phyloP scores from a whole-genome alignment of 129 eudicot species.

The Sambucus nigra region DNA sequence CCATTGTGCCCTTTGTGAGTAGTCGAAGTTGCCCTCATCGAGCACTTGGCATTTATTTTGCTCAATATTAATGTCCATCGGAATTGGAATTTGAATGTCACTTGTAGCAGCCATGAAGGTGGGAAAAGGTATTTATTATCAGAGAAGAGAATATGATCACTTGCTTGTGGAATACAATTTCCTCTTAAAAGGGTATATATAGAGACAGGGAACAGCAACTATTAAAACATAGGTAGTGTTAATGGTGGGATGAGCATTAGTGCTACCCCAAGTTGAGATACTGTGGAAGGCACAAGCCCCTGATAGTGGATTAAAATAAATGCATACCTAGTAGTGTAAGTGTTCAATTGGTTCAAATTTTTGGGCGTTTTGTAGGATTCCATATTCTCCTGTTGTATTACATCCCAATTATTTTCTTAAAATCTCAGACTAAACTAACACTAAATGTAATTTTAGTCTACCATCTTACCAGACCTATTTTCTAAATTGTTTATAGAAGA shows the following conservation, averaged over 20 bases:
- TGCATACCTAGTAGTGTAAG: too few relatives aligned
- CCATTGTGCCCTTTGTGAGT: slow-evolving; percentile 32
- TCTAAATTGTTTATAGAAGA: too few relatives aligned
- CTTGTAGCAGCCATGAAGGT: slow-evolving; percentile 8
- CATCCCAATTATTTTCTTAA: too few relatives aligned
- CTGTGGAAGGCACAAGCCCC: not conserved
- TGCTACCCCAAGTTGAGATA: not conserved
- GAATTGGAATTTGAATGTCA: slow-evolving; percentile 6
- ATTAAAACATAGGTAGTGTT: too few relatives aligned
- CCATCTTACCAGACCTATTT: too few relatives aligned
- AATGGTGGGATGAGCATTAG: too few relatives aligned
- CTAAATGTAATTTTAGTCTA: too few relatives aligned
- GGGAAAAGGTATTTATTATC: not conserved
- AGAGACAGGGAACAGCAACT: too few relatives aligned
- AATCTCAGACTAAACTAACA: too few relatives aligned
- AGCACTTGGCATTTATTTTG: slow-evolving; percentile 9
- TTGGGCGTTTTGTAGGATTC: too few relatives aligned
- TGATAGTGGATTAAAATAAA: slow-evolving; percentile 2
- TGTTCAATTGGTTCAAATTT: too few relatives aligned
- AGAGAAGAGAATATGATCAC: not conserved
- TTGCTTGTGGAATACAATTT: not conserved
- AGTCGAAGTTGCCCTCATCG: slow-evolving; percentile 19
- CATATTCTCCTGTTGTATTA: too few relatives aligned
- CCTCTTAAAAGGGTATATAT: not conserved
- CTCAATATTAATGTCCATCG: not conserved